Percentiles rank a stretch among this genome's conserved stretches.
Evolutionary conservation across 176 grass and related monocot genomes (phyloP).

Genomic region (Triticum timopheevii): DNA sequence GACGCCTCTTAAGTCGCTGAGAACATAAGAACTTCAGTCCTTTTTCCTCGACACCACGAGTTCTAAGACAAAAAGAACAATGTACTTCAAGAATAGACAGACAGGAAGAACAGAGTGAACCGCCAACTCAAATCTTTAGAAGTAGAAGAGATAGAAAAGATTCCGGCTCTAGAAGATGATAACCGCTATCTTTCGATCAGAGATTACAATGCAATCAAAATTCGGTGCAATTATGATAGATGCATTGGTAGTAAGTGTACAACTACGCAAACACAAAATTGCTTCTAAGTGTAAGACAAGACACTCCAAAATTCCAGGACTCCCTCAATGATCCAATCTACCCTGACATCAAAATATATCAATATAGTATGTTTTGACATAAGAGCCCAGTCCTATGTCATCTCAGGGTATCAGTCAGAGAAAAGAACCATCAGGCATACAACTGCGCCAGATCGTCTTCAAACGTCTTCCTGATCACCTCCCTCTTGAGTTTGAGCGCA

Average conservation of each 20-base stretch:
- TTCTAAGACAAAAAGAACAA: too few species aligned
- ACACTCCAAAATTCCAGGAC: not conserved
- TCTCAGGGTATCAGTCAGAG: not conserved
- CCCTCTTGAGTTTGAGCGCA: conserved; percentile 67
- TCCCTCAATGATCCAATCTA: not conserved
- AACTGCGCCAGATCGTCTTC: conserved; percentile 57
- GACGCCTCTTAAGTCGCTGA: too few species aligned
- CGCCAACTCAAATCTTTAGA: too few species aligned
- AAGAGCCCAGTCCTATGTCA: not conserved
- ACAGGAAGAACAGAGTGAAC: too few species aligned
- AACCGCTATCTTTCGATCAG: not conserved
- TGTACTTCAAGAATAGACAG: too few species aligned
- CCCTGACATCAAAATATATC: not conserved
- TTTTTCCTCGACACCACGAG: too few species aligned
- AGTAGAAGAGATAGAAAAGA: too few species aligned
- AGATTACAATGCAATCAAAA: conserved; percentile 1
- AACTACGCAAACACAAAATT: not conserved
- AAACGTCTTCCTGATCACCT: conserved; percentile 59
- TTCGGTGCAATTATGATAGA: not conserved
- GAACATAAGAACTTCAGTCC: too few species aligned
- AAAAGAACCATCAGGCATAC: conserved; percentile 45
- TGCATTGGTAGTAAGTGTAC: not conserved
- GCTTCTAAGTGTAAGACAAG: not conserved
- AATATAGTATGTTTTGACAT: not conserved
- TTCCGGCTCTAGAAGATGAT: not conserved